Evolutionary conservation across 345 rosid species (phyloP), one percentile per base, ranked within the genome.

Genomic region (Pistacia vera): DNA sequence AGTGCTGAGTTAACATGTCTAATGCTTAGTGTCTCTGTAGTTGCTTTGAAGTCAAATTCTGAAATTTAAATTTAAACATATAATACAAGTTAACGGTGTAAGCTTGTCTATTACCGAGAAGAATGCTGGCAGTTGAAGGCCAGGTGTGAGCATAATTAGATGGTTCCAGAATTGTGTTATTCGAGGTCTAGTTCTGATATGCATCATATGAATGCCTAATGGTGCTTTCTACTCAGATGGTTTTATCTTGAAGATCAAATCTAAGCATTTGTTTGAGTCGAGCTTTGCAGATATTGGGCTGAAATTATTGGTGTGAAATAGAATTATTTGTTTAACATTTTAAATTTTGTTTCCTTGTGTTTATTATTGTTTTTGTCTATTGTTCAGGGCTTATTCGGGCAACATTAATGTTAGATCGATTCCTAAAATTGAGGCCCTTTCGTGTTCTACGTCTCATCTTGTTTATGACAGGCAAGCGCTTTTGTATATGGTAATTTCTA

Each of bases 301-400:
- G 62, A 69, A 69, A 69, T 54, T 4, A 30, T 55, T 70, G n/a
- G 20, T 54, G 12, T 18, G 54, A 65, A 65, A 28, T 1, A 30
- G 13, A 22, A 25, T 38, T 65, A 51, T 28, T 5, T 22, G 16
- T 68, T 51, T 16, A 30, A 16, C 30, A 20, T 16, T 13, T 25
- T 35, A 4, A 51, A 51, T 68, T 68, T 16, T 14, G 4, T 13
- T 5, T 25, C 22, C 5, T 8, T 0, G 11, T n/a, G 30, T 56
- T 70, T 16, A 56, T 56, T 73, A 36, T 0, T 0, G 13, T 36
- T 58, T 66, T 54, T 28, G 4, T 64, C 18, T 54, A 17, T 33
- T n/a, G 7, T 36, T 35, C 70, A 74, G 70, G 70, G 70, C 25
- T 20, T 63, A 14, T 64, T 54, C 4, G 52, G 61, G 36, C 77